A percentile compares a stretch with the other conserved stretches of the same genome.
Conservation (phyloP, 2,329 filamentous ascomycete genomes). For the Aspergillaceae sp. region DNA sequence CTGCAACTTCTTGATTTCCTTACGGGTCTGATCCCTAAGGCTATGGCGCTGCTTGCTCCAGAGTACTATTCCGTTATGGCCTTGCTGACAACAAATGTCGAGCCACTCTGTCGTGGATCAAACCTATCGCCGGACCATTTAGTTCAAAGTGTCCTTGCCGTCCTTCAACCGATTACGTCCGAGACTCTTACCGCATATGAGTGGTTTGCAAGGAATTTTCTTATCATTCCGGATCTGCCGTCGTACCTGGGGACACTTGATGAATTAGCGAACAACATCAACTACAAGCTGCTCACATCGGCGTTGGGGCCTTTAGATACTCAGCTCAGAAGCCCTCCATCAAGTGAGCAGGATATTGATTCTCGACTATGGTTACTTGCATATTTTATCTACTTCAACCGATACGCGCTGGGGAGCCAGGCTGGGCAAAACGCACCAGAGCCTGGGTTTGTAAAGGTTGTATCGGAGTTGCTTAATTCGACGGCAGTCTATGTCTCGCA, state of each 20-base stretch:
- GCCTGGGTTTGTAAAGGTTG: slow-evolving; percentile 47
- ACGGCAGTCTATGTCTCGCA: slow-evolving; percentile 48
- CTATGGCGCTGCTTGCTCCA: slow-evolving; percentile 29
- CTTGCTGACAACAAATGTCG: slow-evolving; percentile 23
- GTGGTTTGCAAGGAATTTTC: slow-evolving; percentile 38
- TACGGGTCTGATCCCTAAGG: slow-evolving; percentile 31
- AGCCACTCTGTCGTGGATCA: slow-evolving; percentile 8
- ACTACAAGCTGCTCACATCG: slow-evolving; percentile 42
- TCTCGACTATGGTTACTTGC: slow-evolving; percentile 50
- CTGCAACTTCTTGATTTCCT: slow-evolving; percentile 30
- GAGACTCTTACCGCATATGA: slow-evolving; percentile 38
- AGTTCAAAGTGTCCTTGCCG: slow-evolving; percentile 30
- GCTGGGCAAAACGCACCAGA: slow-evolving; percentile 37
- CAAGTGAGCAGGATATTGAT: slow-evolving; percentile 27
- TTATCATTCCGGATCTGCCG: slow-evolving; percentile 38
- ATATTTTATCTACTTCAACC: slow-evolving; percentile 52
- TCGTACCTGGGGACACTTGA: slow-evolving; percentile 31
- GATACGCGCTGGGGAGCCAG: slow-evolving; percentile 35
- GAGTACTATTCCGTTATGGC: slow-evolving; percentile 35
- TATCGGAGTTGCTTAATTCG: slow-evolving; percentile 49
- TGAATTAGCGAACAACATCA: slow-evolving; percentile 39
- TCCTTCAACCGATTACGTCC: slow-evolving; percentile 36
- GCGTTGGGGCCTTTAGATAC: slow-evolving; percentile 27
- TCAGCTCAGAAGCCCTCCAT: slow-evolving; percentile 14
- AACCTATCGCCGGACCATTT: slow-evolving; percentile 21